Percentiles rank a stretch among this genome's conserved stretches.
Conservation (phyloP, 257 asterid species). For the Gentiana dahurica region DNA sequence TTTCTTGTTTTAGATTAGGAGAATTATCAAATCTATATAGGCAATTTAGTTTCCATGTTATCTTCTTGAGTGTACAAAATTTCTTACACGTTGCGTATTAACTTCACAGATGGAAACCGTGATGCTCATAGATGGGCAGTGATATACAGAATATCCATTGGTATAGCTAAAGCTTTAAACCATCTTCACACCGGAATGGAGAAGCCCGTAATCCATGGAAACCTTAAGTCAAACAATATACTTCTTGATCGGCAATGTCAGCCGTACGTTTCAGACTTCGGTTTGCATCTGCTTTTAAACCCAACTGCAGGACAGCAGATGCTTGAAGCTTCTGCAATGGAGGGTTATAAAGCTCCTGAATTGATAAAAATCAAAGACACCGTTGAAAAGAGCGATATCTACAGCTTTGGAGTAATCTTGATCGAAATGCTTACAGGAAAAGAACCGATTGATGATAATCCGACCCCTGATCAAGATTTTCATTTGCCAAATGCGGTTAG, state of each 20-base stretch:
- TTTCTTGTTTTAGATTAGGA: background rate
- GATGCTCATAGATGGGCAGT: constrained; percentile 64
- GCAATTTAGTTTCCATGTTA: background rate
- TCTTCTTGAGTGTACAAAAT: background rate
- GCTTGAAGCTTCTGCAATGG: constrained; percentile 57
- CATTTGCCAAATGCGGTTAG: constrained; percentile 50
- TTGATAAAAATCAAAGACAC: constrained; percentile 71
- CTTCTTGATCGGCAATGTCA: constrained; percentile 41
- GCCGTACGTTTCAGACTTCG: constrained; percentile 67
- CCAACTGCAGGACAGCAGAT: constrained; percentile 58
- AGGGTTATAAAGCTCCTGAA: constrained; percentile 80
- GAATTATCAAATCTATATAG: background rate
- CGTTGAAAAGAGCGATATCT: constrained; percentile 53
- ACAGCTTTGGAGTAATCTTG: constrained; percentile 68
- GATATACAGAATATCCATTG: constrained; percentile 52
- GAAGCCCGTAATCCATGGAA: constrained; percentile 73
- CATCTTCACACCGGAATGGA: constrained; percentile 49
- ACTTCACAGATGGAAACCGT: constrained; percentile 42
- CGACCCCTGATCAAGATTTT: constrained; percentile 42
- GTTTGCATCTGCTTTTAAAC: constrained; percentile 59
- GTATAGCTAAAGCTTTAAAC: constrained; percentile 54
- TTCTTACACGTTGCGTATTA: constrained; percentile 4
- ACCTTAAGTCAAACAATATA: constrained; percentile 69
- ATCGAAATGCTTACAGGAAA: constrained; percentile 67
- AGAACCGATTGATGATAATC: constrained; percentile 41